Evolutionary conservation across 441 rosid species (phyloP).

Genomic region (Codiaeum variegatum): DNA sequence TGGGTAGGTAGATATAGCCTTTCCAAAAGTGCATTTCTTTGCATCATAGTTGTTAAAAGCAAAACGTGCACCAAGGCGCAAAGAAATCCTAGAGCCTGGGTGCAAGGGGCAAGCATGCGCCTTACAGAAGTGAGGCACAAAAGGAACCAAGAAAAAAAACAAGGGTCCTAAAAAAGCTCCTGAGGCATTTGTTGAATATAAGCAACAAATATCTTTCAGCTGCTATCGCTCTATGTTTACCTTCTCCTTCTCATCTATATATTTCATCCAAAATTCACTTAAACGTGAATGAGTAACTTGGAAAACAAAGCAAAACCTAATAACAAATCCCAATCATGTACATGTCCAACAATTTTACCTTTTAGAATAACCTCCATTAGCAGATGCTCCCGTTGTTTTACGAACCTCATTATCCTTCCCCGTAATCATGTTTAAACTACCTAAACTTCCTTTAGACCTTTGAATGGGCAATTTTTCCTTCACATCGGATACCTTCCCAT

Average conservation of each 20-base stretch:
- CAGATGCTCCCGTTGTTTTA: constrained; percentile 69
- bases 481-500: constrained; percentile 68
- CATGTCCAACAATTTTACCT: constrained; percentile 39
- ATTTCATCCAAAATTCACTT: neutral
- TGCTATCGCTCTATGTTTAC: neutral
- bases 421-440: constrained; percentile 84
- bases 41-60: no score
- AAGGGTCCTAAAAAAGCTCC: no score
- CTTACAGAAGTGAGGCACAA: no score
- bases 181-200: no score
- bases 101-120: no score
- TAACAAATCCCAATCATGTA: neutral
- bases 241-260: neutral
- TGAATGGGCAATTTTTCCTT: constrained; percentile 93
- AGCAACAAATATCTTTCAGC: neutral
- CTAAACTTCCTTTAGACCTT: constrained; percentile 97
- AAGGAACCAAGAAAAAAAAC: no score
- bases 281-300: neutral
- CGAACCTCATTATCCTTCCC: constrained; percentile 68
- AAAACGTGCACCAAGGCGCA: no score
- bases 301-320: constrained; percentile 3
- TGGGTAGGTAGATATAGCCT: neutral
- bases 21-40: neutral
- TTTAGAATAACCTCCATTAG: constrained; percentile 80
- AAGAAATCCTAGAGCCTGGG: no score